phyloP scores from a whole-genome alignment of 306 rosid species.

The Abrus pulchellus region DNA sequence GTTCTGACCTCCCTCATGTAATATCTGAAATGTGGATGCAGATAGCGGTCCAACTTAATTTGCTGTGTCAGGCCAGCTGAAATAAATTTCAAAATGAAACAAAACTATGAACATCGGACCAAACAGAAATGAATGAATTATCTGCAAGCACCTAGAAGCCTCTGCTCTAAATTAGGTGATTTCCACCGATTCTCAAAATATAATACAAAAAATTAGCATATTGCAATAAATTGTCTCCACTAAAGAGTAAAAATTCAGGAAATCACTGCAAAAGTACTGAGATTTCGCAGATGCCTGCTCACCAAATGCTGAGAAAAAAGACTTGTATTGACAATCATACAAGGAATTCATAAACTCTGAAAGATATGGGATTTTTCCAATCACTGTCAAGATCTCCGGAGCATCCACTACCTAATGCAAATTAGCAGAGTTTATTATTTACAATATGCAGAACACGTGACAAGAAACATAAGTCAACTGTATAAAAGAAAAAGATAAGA shows the following conservation, averaged over 20 bases:
- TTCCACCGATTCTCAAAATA: conserved; percentile 31
- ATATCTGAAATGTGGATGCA: conserved; percentile 92
- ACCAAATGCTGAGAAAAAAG: conserved; percentile 95
- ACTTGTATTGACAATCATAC: conserved; percentile 87
- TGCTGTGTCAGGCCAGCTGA: conserved; percentile 93
- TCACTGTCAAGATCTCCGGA: conserved; percentile 93
- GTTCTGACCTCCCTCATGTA: conserved; percentile 97
- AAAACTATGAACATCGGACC: conserved; percentile 18
- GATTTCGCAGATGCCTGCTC: conserved; percentile 46
- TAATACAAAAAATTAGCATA: background rate
- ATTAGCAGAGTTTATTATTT: conserved; percentile 15
- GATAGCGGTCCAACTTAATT: conserved; percentile 90
- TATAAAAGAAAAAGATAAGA: background rate
- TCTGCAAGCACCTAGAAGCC: conserved; percentile 3
- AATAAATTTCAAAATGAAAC: conserved; percentile 37
- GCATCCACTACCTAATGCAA: conserved; percentile 89
- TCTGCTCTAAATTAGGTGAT: background rate
- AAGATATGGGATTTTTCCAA: conserved; percentile 88
- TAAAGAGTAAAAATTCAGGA: background rate
- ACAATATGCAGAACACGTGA: background rate
- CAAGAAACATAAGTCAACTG: conserved; percentile 12
- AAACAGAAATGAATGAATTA: conserved; percentile 27
- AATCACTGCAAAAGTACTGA: background rate
- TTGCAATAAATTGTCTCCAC: background rate
- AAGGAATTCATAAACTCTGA: conserved; percentile 86